Evolutionary conservation across 179 eudicot species (phyloP).

Genomic region (Nepenthes alata): DNA sequence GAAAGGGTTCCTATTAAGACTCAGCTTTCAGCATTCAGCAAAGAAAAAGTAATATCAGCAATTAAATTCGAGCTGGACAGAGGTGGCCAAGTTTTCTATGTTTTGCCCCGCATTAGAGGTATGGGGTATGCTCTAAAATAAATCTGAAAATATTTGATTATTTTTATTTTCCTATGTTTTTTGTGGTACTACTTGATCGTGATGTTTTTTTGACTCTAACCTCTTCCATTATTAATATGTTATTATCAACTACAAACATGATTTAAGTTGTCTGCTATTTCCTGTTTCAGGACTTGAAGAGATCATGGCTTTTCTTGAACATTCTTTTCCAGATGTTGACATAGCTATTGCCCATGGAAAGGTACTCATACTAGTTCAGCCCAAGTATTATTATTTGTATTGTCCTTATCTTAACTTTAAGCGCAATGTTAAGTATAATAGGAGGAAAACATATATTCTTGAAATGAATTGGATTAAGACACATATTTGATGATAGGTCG

Average conservation of each 20-base stretch:
- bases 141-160: too few species aligned
- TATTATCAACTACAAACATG: background rate
- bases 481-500: too few species aligned
- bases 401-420: background rate
- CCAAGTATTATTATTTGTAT: background rate
- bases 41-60: slow-evolving; percentile 72
- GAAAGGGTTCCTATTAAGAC: slow-evolving; percentile 97
- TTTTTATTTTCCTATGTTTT: too few species aligned
- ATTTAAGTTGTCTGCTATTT: background rate
- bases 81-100: slow-evolving; percentile 92
- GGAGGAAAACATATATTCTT: too few species aligned
- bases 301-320: slow-evolving; percentile 58
- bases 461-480: too few species aligned
- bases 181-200: too few species aligned
- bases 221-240: too few species aligned
- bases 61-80: slow-evolving; percentile 85
- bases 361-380: slow-evolving; percentile 25
- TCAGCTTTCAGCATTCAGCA: slow-evolving; percentile 64
- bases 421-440: too few species aligned
- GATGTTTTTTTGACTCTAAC: too few species aligned
- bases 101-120: slow-evolving; percentile 99
- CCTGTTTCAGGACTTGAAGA: slow-evolving; percentile 72
- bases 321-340: slow-evolving; percentile 63
- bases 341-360: slow-evolving; percentile 96
- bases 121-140: background rate